phyloP scores from a whole-genome alignment of 257 asterid genomes.

The Przewalskia tangutica region DNA sequence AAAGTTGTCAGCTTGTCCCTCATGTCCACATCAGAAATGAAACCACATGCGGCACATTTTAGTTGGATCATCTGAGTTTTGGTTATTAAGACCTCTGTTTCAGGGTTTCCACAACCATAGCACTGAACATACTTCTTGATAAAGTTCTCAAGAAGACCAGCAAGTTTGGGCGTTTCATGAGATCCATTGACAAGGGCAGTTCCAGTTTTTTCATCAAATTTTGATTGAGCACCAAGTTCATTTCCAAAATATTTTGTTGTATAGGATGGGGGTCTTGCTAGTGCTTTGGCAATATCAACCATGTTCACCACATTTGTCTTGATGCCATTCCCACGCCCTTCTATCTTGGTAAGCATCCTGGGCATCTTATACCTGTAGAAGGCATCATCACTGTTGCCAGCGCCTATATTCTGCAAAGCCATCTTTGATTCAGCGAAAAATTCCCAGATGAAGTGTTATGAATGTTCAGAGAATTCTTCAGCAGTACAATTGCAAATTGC shows the following conservation, averaged over 20 bases:
- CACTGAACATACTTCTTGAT: constrained; percentile 21
- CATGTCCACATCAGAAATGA: constrained; percentile 18
- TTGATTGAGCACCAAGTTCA: constrained; percentile 22
- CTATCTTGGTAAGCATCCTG: constrained; percentile 16
- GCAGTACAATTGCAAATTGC: neutral
- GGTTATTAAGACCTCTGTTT: constrained; percentile 16
- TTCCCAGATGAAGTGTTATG: neutral
- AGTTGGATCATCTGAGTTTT: constrained; percentile 20
- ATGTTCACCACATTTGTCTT: constrained; percentile 19
- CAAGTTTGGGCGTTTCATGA: constrained; percentile 18
- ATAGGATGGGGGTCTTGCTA: constrained; percentile 14
- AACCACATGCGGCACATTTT: constrained; percentile 24
- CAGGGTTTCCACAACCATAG: constrained; percentile 21
- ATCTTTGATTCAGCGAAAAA: neutral
- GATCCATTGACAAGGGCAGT: constrained; percentile 18
- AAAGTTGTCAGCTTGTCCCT: constrained; percentile 17
- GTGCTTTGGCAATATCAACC: constrained; percentile 21
- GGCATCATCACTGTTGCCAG: constrained; percentile 22
- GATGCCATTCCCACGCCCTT: constrained; percentile 19
- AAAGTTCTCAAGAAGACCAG: constrained; percentile 18
- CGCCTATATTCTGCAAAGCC: constrained; percentile 22
- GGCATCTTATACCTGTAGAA: constrained; percentile 24
- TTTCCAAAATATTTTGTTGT: constrained; percentile 18
- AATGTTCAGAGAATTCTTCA: neutral
- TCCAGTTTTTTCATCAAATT: constrained; percentile 21